Evolutionary conservation across 352 stramenopile genomes (phyloP), one percentile per base, ranked within the genome.

Genomic region (Pythium pyrilobum): DNA sequence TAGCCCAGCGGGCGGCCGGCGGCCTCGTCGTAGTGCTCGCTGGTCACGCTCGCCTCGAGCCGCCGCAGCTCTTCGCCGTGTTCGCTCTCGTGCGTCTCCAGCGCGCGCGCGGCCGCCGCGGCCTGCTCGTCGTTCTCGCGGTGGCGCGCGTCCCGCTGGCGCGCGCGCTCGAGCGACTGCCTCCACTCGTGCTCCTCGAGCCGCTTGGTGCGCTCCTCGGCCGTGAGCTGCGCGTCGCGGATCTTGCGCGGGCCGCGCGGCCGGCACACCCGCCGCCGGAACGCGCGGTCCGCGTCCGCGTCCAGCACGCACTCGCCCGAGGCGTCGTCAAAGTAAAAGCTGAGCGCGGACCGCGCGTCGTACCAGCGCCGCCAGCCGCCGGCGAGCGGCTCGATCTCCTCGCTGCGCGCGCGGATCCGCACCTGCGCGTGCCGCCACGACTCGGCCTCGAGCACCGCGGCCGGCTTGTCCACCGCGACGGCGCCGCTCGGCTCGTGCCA

Each of bases 101-200:
- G 56, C 4, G 33, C 38, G 13, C 53, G 55, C 4, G 43, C 40
- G 3, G 54, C 51, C 21, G 74, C 40, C 23, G 69, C 31, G 13
- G 57, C 40, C 16, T 65, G 29, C 33, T 70, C 65, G 36, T 56
- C 13, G 3, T 66, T 59, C 10, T 67, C 28, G 0, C 67, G 46
- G 16, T 72, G 27, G 20, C 56, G 48, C 1, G 45, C 46, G 3
- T 89, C 77, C 10, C 66, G 73, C 28, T 69, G 52, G 0, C 74
- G 56, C 12, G 68, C 64, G 15, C 81, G 70, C 54, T 81, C 59
- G 15, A 91, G 59, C 24, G 76, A 66, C 18, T 73, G 53, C 32
- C 74, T 81, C 81, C 81, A 92, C 43, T 87, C 78, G 42, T 74
- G 65, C 13, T 87, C 76, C 49, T 89, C 81, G 12, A 67, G 64